Base-by-base conservation (phyloP, 805 yeast species). In the Cyberlindnera petersonii region DNA sequence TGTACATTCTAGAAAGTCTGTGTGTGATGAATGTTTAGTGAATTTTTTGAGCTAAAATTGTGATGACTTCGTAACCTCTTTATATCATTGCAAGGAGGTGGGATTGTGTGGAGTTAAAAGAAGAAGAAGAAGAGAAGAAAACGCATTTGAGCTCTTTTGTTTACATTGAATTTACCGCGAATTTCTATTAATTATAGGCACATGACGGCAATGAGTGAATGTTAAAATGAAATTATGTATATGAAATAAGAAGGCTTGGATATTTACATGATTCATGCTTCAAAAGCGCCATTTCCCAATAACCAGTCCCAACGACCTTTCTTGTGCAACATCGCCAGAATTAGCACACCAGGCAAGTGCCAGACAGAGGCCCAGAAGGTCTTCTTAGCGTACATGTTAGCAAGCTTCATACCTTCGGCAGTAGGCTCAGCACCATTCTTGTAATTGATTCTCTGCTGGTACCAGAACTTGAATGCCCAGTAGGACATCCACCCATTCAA, bases 311-410 rank as follows among this genome's bases (percentile, higher is more conserved):
- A 91, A 58, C 88, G 87, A 6, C 96, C 96, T 59, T 82, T 82
- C 63, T 93, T 93, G 62, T 93, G 98, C 36, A 93, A 60, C 88
- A 93, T 91, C 1, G 98, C 97, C 44, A 93, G 66, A 15, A 88
- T 82, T 38, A 93, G 66, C 13, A 94, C 82, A 0, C 84, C 89
- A 0, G 99, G 98, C 32, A 93, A 65, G 52, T 93, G 98, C 79
- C 91, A 78, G 1, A 93, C 96, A 20, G 95, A 83, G 27, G 94
- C 86, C 95, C 96, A 86, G 60, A 93, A 93, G 30, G 89, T 72
- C 58, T 82, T 82, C 44, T 85, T 79, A 1, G 98, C 98, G 59
- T 77, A 81, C 2, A 68, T 50, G 52, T 75, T 78, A 4, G 94
- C 86, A 37, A 71, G 44, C 17, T 70, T 66, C 35, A 82, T 52